Base-by-base conservation (phyloP, 805 yeast genomes). In the Candida bentonensis region DNA sequence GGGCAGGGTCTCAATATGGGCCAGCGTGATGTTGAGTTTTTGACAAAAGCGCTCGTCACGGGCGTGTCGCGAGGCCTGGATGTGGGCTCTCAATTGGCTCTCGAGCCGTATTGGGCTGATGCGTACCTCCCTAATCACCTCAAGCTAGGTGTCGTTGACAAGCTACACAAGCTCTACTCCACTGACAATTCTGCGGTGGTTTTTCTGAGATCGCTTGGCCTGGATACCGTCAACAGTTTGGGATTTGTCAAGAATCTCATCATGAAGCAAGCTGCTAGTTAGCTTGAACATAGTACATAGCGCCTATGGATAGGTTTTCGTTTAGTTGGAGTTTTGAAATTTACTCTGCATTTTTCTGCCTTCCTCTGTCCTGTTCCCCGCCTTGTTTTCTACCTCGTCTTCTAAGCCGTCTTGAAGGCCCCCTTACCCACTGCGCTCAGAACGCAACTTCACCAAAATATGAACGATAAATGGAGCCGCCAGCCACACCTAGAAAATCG, bases 1-100 rank as follows among this genome's bases (percentile, higher is more conserved):
- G 98, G 98, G 7, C 98, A 92, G 63, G 98, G 98, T 22, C 72
- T 92, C 46, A 92, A 92, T 61, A 87, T 89, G 95, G 98, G 98
- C 20, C 96, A 88, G 60, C 79, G 82, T 22, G 98, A 92, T 59
- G 96, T 85, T 1, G 78, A 79, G 46, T 66, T 79, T 1, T 67
- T 92, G 23, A 77, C 80, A 1, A 65, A 58, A 1, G 83, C 89
- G 0, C 56, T 92, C 22, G 94, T 84, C 51, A 66, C 49, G 7
- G 94, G 94, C 0, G 64, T 74, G 2, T 66, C 67, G 34, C 68
- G 95, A 40, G 98, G 98, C 0, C 69, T 83, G 46, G 98, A 92
- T 55, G 80, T 89, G 43, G 98, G 98, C 2, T 72, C 80, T 22
- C 65, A 78, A 15, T 65, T 88, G 49, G 86, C 83, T 4, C 68